phyloP scores from a whole-genome alignment of 2,329 filamentous ascomycete genomes.

The Davidsoniella virescens region DNA sequence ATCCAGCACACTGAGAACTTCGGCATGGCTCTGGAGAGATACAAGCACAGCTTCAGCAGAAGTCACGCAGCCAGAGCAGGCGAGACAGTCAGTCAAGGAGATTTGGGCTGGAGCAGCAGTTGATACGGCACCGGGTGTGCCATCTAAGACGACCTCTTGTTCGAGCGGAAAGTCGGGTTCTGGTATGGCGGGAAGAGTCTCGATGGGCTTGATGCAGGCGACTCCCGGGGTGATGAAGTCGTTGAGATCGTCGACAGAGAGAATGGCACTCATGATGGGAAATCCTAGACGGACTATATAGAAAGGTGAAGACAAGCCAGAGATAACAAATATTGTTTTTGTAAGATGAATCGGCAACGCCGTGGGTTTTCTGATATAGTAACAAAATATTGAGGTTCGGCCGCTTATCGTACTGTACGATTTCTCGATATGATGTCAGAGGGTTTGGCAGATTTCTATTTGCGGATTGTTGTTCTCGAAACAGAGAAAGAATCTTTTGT shows the following conservation, averaged over 20 bases:
- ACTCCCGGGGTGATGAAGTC: conserved; percentile 98
- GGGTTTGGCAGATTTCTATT: background rate
- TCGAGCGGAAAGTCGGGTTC: conserved; percentile 24
- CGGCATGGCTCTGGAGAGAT: conserved; percentile 79
- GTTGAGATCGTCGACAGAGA: conserved; percentile 92
- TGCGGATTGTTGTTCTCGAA: background rate
- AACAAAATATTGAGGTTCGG: too few relatives aligned
- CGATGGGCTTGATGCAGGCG: conserved; percentile 94
- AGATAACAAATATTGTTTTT: too few relatives aligned
- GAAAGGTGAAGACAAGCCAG: conserved; percentile 4
- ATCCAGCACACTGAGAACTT: conserved; percentile 74
- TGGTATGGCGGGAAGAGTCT: conserved; percentile 67
- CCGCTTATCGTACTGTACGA: too few relatives aligned
- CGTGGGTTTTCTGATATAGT: too few relatives aligned
- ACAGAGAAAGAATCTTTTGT: background rate
- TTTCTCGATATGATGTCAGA: background rate
- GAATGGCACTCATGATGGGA: conserved; percentile 79
- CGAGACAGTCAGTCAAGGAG: conserved; percentile 90
- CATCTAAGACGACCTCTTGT: conserved; percentile 89
- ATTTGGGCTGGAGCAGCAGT: conserved; percentile 67
- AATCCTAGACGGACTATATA: background rate
- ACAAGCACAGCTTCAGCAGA: conserved; percentile 96
- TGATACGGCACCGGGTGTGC: conserved; percentile 42
- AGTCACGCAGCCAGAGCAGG: conserved; percentile 93
- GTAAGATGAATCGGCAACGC: too few relatives aligned